These are phyloP conservation scores for Cryptomeria japonica DNA, from an alignment of 75 land plant genomes.

Conservation along the genomic window DNA sequence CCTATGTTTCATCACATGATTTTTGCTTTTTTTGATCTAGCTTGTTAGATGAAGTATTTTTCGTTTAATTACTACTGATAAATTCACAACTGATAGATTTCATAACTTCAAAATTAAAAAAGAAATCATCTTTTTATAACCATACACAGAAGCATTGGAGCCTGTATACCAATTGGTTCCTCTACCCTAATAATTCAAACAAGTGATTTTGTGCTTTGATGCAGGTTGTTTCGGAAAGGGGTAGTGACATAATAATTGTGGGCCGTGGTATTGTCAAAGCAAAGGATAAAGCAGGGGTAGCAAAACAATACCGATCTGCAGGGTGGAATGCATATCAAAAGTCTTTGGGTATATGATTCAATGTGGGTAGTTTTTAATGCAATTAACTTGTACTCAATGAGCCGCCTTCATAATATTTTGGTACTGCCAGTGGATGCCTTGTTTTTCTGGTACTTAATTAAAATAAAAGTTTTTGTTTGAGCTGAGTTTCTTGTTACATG, in stretches of 20 bases:
- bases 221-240: conserved; percentile 87
- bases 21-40: too few relatives aligned
- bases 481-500: too few relatives aligned
- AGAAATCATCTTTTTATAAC: too few relatives aligned
- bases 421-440: background rate
- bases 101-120: background rate
- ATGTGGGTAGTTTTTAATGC: background rate
- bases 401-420: background rate
- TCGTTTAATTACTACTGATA: too few relatives aligned
- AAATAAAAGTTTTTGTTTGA: background rate
- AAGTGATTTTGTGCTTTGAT: conserved; percentile 2
- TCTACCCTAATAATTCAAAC: background rate
- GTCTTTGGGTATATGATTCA: conserved; percentile 15
- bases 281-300: conserved; percentile 62
- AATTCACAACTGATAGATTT: too few relatives aligned
- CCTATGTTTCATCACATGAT: too few relatives aligned
- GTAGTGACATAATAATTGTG: conserved; percentile 96
- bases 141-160: too few relatives aligned
- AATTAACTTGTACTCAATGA: background rate
- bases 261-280: conserved; percentile 98
- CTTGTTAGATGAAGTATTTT: too few relatives aligned
- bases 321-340: conserved; percentile 93
- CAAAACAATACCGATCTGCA: conserved; percentile 77
- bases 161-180: background rate
- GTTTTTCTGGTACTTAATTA: background rate